Evolutionary conservation across 1,284 basidiomycete genomes (phyloP).

Genomic region (Rhizoctonia solani): DNA sequence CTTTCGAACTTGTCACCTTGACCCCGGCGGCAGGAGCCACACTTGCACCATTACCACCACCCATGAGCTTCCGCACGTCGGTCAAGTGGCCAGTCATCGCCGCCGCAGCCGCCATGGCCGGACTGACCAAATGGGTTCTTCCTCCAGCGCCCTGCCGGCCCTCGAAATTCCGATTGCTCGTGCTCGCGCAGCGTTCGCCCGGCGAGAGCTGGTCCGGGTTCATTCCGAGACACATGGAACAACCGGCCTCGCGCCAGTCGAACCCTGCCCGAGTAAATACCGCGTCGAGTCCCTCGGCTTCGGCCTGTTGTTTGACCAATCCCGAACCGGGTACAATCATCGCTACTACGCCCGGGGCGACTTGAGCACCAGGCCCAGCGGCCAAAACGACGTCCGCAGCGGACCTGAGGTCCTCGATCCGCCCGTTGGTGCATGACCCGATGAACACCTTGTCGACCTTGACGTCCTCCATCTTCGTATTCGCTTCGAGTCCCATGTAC

Average conservation of each 20-base stretch:
- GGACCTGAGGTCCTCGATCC: slow-evolving; percentile 92
- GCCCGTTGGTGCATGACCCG: slow-evolving; percentile 95
- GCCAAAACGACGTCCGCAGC: slow-evolving; percentile 83
- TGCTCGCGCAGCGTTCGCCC: slow-evolving; percentile 92
- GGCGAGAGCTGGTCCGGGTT: slow-evolving; percentile 93
- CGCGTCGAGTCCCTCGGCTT: slow-evolving; percentile 88
- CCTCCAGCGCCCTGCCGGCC: slow-evolving; percentile 91
- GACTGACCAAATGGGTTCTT: slow-evolving; percentile 89
- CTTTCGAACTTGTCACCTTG: slow-evolving; percentile 69
- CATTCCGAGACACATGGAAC: slow-evolving; percentile 98
- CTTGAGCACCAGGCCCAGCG: slow-evolving; percentile 70
- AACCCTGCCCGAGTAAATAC: slow-evolving; percentile 95
- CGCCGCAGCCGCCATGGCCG: slow-evolving; percentile 95
- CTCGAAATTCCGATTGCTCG: slow-evolving; percentile 97
- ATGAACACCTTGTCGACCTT: slow-evolving; percentile 93
- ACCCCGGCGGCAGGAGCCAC: slow-evolving; percentile 52
- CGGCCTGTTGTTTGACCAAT: slow-evolving; percentile 91
- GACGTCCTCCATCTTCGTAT: slow-evolving; percentile 84
- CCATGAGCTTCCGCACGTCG: slow-evolving; percentile 84
- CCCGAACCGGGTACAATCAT: slow-evolving; percentile 98
- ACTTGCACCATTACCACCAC: slow-evolving; percentile 44
- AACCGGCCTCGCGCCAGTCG: slow-evolving; percentile 97
- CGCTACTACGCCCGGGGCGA: slow-evolving; percentile 73
- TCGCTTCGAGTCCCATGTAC: slow-evolving; percentile 90
- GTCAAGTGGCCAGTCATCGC: slow-evolving; percentile 87